phyloP scores from a whole-genome alignment of 805 yeast species.

The Zygoascus ofunaensis region DNA sequence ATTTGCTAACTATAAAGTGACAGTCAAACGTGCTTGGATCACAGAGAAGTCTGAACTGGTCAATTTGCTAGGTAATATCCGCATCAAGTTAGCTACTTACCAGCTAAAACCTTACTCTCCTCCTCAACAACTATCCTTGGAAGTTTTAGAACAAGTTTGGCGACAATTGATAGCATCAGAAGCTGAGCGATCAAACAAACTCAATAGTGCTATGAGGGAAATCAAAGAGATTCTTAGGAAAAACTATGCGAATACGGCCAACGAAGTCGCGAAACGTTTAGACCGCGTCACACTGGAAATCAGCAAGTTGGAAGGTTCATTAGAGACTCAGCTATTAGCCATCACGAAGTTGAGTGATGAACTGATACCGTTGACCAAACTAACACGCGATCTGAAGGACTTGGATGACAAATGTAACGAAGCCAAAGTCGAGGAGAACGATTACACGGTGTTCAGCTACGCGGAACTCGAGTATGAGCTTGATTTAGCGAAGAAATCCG shows the following conservation, averaged over 20 bases:
- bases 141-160: constrained; percentile 29
- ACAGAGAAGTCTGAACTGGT: constrained; percentile 30
- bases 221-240: constrained; percentile 28
- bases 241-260: constrained; percentile 29
- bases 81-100: constrained; percentile 31
- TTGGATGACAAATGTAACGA: constrained; percentile 24
- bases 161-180: constrained; percentile 26
- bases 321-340: constrained; percentile 32
- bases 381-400: constrained; percentile 23
- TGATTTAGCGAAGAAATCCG: constrained; percentile 30
- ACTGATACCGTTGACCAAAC: constrained; percentile 28
- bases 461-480: constrained; percentile 34
- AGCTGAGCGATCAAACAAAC: constrained; percentile 24
- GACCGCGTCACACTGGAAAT: constrained; percentile 23
- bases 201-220: constrained; percentile 27
- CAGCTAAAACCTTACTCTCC: constrained; percentile 30
- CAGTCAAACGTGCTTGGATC: constrained; percentile 31
- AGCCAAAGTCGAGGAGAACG: constrained; percentile 33
- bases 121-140: constrained; percentile 24
- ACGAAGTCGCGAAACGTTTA: constrained; percentile 23
- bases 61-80: constrained; percentile 30
- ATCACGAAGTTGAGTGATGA: constrained; percentile 30
- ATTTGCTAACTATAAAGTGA: constrained; percentile 24
- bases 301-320: constrained; percentile 27
- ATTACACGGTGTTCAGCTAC: constrained; percentile 28